Evolutionary conservation across 208 protist species (phyloP).

Genomic region (Herpetomonas tarakana): DNA sequence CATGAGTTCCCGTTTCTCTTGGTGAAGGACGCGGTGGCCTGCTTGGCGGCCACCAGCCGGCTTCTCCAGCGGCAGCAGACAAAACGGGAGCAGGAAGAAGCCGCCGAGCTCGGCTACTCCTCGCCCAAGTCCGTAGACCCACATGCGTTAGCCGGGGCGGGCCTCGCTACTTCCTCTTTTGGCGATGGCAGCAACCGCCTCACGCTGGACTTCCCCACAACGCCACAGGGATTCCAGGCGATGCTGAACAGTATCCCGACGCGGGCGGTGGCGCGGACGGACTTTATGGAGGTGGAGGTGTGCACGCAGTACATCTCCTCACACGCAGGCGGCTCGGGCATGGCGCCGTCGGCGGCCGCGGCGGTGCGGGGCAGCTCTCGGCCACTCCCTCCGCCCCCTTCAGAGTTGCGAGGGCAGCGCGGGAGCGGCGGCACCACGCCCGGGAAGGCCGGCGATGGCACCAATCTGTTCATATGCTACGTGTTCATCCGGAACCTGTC

Average conservation of each 20-base stretch:
- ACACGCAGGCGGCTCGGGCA: conserved; percentile 1
- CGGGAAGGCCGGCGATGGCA: conserved; percentile 9
- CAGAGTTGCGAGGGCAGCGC: conserved; percentile 1
- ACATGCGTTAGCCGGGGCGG: no score
- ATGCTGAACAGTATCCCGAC: conserved; percentile 47
- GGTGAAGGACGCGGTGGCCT: conserved; percentile 68
- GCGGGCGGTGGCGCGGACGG: conserved; percentile 45
- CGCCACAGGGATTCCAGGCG: conserved; percentile 22
- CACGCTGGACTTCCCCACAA: conserved; percentile 20
- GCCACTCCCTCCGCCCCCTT: neutral
- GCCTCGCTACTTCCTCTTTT: neutral
- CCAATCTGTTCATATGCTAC: conserved; percentile 76
- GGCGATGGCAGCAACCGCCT: neutral
- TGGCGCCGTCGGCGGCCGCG: neutral
- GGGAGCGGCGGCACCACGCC: conserved; percentile 7
- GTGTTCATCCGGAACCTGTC: conserved; percentile 72
- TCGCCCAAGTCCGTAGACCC: no score
- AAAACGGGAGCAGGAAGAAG: neutral
- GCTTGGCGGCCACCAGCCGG: conserved; percentile 43
- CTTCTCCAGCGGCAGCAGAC: neutral
- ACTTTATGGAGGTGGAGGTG: conserved; percentile 75
- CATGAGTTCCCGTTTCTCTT: conserved; percentile 49
- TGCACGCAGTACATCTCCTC: conserved; percentile 68
- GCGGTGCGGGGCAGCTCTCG: neutral
- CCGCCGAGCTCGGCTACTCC: neutral